Percentiles rank a stretch among this genome's conserved stretches.
Conservation (phyloP, 805 yeast genomes). For the Spathaspora passalidarum region DNA sequence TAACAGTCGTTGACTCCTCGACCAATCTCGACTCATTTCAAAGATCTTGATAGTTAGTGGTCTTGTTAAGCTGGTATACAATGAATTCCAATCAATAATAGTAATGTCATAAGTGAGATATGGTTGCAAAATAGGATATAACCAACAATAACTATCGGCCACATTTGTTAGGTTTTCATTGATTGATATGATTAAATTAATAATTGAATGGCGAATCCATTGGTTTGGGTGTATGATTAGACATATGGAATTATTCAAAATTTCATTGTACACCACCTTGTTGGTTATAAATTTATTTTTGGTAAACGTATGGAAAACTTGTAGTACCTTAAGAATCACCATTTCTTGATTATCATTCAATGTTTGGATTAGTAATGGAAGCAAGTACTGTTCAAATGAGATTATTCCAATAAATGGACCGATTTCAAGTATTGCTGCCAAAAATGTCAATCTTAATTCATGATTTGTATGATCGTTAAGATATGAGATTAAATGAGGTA, state of each 20-base stretch:
- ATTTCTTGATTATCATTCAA: slow-evolving; percentile 80
- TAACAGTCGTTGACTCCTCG: slow-evolving; percentile 56
- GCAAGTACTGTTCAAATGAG: slow-evolving; percentile 80
- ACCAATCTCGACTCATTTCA: slow-evolving; percentile 67
- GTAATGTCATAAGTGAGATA: slow-evolving; percentile 75
- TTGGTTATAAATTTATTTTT: slow-evolving; percentile 30
- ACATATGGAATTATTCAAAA: slow-evolving; percentile 38
- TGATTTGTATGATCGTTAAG: slow-evolving; percentile 69
- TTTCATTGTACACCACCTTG: slow-evolving; percentile 30
- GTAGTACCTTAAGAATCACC: slow-evolving; percentile 68
- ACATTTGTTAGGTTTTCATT: slow-evolving; percentile 54
- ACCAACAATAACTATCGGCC: slow-evolving; percentile 80
- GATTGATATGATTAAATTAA: slow-evolving; percentile 59
- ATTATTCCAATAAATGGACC: slow-evolving; percentile 80
- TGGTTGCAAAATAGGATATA: slow-evolving; percentile 77
- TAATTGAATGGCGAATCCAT: slow-evolving; percentile 71
- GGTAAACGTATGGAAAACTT: slow-evolving; percentile 35
- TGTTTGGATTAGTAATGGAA: slow-evolving; percentile 83
- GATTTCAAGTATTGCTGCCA: slow-evolving; percentile 66
- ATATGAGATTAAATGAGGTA: slow-evolving; percentile 90
- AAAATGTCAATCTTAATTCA: slow-evolving; percentile 65
- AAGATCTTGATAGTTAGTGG: slow-evolving; percentile 68
- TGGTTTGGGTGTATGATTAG: slow-evolving; percentile 82
- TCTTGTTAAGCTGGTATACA: slow-evolving; percentile 64
- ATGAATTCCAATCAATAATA: slow-evolving; percentile 60